Evolutionary conservation across 176 grass and related monocot species (phyloP), one percentile per base, ranked within the genome.

Genomic region (Raddia guianensis): DNA sequence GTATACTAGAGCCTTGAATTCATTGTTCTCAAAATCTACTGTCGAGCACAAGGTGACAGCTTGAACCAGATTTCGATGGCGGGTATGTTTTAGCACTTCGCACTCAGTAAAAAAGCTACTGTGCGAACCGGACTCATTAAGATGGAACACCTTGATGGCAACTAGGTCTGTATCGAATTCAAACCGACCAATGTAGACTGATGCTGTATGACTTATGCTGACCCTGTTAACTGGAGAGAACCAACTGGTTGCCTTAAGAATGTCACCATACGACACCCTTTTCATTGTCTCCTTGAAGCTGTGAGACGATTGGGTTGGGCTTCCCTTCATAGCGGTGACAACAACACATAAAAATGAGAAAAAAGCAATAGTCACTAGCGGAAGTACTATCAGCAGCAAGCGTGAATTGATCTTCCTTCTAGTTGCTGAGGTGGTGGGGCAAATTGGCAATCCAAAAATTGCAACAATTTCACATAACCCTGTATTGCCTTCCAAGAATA

Each of bases 171-270:
- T 81, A 2, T 81, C 77, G 12, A 69, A 86, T 7, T 86, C 34
- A 0, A 86, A 86, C 7, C 77, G 52, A 7, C 84, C 77, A 62
- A 86, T 69, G 14, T 86, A 86, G 2, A 86, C 63, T 8, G 84
- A 81, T 15, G 52, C 53, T 19, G 77, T 81, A 0, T 10, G 62
- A 68, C 53, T 75, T 2, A 71, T 69, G 33, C 14, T 81, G 13
- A 86, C 61, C n/a, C 15, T 18, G 2, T 69, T 75, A 14, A 75
- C 63, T 0, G 5, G 34, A n/a, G 84, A 86, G 49, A 86, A 61
- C 70, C 84, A 86, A 12, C 44, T 86, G 1, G 84, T 86, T 9
- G 84, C 77, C 74, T 81, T 86, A 44, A 81, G 52, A n/a, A 81
- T 61, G 33, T 86, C 45, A 0, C 63, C 5, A 8, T 75, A 86